These are phyloP conservation scores for Flaveria robusta DNA, from an alignment of 129 eudicot species.

Conservation along the genomic window DNA sequence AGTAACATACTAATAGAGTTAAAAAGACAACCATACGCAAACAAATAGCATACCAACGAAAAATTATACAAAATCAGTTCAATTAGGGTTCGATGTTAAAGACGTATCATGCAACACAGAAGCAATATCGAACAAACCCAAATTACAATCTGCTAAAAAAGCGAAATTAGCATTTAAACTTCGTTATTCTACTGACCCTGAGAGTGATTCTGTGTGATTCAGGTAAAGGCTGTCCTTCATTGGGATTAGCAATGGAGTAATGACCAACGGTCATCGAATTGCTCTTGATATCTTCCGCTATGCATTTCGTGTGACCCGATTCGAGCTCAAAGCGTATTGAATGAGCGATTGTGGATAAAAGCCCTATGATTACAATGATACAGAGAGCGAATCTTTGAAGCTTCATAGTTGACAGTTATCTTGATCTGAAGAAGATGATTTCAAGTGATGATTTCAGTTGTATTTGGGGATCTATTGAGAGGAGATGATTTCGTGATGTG, in stretches of 20 bases:
- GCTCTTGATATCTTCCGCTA: constrained; percentile 80
- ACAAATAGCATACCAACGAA: constrained; percentile 8
- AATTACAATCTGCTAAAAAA: neutral
- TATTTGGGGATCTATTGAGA: constrained; percentile 19
- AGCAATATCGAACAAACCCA: constrained; percentile 6
- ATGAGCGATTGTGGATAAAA: constrained; percentile 42
- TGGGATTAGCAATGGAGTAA: constrained; percentile 70
- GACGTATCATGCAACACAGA: neutral
- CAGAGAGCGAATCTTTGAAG: constrained; percentile 28
- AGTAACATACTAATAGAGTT: neutral
- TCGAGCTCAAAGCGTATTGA: constrained; percentile 83
- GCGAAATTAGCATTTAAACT: neutral
- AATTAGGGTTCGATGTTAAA: constrained; percentile 8
- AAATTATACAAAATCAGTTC: neutral
- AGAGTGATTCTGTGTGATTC: constrained; percentile 83
- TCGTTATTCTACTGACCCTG: constrained; percentile 45
- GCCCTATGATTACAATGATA: constrained; percentile 38
- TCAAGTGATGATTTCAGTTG: constrained; percentile 4
- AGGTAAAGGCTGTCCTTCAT: constrained; percentile 73
- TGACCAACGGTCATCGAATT: constrained; percentile 93
- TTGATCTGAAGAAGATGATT: constrained; percentile 5
- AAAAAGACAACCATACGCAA: constrained; percentile 11
- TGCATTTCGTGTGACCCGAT: constrained; percentile 92
- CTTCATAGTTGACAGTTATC: constrained; percentile 25
- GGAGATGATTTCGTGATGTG: constrained; percentile 12